phyloP scores from a whole-genome alignment of 306 rosid genomes.

The Oemleria cerasiformis region DNA sequence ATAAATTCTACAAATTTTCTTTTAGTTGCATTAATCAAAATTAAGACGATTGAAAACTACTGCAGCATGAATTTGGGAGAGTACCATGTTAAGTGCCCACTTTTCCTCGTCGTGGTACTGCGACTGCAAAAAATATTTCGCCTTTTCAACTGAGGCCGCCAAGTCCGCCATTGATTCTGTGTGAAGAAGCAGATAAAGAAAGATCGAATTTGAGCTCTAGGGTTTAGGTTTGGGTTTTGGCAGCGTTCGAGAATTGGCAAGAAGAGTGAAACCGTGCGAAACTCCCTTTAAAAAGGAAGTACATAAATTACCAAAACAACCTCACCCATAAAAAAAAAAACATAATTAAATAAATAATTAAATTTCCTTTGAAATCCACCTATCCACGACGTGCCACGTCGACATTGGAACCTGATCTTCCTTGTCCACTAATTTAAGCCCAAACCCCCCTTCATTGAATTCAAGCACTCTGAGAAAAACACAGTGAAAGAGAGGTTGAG shows the following conservation, averaged over 20 bases:
- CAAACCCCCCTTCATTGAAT: background rate
- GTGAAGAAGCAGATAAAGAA: background rate
- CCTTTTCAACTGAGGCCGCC: constrained; percentile 45
- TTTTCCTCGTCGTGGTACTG: constrained; percentile 73
- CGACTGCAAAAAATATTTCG: constrained; percentile 52
- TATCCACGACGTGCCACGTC: constrained; percentile 33
- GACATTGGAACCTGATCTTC: constrained; percentile 16
- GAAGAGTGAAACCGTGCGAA: background rate
- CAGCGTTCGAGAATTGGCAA: background rate
- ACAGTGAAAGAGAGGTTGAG: constrained; percentile 9
- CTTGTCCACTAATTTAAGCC: constrained; percentile 23
- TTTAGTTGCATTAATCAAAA: background rate
- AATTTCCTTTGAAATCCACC: background rate
- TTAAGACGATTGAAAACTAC: background rate
- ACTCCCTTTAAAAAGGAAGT: too few species aligned
- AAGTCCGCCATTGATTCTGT: constrained; percentile 55
- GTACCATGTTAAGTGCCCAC: constrained; percentile 80
- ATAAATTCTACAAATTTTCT: too few species aligned
- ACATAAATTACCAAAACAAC: constrained; percentile 8
- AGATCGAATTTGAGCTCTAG: constrained; percentile 14
- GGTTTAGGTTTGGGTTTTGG: constrained; percentile 38
- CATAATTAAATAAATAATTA: too few species aligned
- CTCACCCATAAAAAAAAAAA: background rate
- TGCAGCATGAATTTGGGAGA: background rate
- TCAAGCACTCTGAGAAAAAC: background rate